Evolutionary conservation across 441 rosid genomes (phyloP), one percentile per base, ranked within the genome.

Genomic region (Populus hybrid): DNA sequence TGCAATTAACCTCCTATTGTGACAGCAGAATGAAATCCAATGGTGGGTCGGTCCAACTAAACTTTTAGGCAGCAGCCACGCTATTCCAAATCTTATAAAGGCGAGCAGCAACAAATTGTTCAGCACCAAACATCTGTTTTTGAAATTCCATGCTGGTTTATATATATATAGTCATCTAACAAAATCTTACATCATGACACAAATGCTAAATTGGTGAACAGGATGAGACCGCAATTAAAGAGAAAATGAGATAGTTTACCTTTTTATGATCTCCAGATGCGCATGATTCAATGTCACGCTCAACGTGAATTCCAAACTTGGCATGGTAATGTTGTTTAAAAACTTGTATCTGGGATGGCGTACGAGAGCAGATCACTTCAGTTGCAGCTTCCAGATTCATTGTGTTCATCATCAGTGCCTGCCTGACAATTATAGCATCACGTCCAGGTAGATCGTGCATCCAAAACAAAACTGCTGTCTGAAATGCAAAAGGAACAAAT

Each of bases 391-490:
- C 79, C 35, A 82, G 73, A 75, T 83, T 78, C 8, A 32, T 1
- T 3, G 82, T 3, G 0, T 40, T 57, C 0, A 36, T 1, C 10
- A 18, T 40, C 24, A 89, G 64, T 38, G 87, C 85, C 79, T 86
- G 78, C 86, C 78, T 86, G 40, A 86, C 65, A 63, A 85, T 82
- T 14, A 73, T 68, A 30, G 93, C 92, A 85, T 89, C 95, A 68
- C 93, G 89, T 46, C 82, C 89, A 24, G 92, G 89, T 30, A 85
- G 92, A 75, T 90, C 91, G 73, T 85, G 85, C 88, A 88, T 87
- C 95, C 95, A 91, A 0, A 88, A 87, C 77, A 87, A 80, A 70
- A 89, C 85, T 65, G 93, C 92, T 18, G 59, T 84, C 95, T 91
- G 86, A 73, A 66, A 50, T 8, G n/a, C 3, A 26, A 50, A 7